Evolutionary conservation across 768 basidiomycete genomes (phyloP), one percentile per base, ranked within the genome.

Genomic region (Bullera alba): DNA sequence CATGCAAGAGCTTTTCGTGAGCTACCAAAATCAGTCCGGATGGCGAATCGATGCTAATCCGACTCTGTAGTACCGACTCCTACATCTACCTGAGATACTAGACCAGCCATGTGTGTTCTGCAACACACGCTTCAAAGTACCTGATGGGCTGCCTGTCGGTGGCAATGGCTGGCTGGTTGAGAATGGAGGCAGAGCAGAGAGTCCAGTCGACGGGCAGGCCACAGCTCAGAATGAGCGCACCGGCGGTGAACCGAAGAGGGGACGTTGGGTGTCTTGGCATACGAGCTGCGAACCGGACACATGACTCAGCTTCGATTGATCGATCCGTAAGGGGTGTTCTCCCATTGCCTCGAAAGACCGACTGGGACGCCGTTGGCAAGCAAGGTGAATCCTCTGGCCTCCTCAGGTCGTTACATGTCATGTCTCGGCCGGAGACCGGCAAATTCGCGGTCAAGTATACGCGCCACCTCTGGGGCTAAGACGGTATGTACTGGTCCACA

Each of bases 261-360:
- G 17, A 44, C n/a, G 32, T 22, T 58, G 57, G 57, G 53, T 54
- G 7, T 46, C 37, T 41, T 58, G 57, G 57, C 57, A 58, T 54
- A 22, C 46, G 5, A 21, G 48, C 16, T 58, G 57, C 32, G 38
- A 57, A 27, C 36, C 50, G n/a, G n/a, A n/a, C n/a, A n/a, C n/a
- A n/a, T n/a, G n/a, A n/a, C n/a, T n/a, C n/a, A n/a, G n/a, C n/a
- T n/a, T n/a, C n/a, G n/a, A n/a, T n/a, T n/a, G n/a, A n/a, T n/a
- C n/a, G n/a, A n/a, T n/a, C n/a, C n/a, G n/a, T n/a, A n/a, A n/a
- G n/a, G n/a, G n/a, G n/a, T n/a, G n/a, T n/a, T n/a, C n/a, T n/a
- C n/a, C n/a, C n/a, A n/a, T n/a, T n/a, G n/a, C n/a, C n/a, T n/a
- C n/a, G n/a, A n/a, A n/a, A n/a, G n/a, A n/a, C n/a, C n/a, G n/a